Evolutionary conservation across 148 eudicot species (phyloP), one percentile per base, ranked within the genome.

Genomic region (Vaccinium darrowii): DNA sequence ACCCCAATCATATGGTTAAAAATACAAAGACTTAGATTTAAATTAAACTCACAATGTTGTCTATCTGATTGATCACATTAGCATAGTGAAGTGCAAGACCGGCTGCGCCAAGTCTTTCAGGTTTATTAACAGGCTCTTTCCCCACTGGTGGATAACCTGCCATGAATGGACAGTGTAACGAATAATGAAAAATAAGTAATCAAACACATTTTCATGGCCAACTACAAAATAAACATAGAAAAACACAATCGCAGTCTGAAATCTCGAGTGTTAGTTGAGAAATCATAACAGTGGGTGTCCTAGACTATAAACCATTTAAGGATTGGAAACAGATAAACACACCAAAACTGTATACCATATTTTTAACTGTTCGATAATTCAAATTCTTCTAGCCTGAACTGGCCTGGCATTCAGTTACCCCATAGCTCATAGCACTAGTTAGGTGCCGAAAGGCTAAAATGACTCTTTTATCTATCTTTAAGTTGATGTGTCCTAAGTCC

Each of bases 21-120:
- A 77, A 25, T 15, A 43, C 33, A 43, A 76, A 30, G 58, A 82
- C 54, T 47, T 12, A 3, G 2, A 49, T 51, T 16, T 39, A 58
- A 79, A 49, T 36, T 60, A 53, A 78, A 91, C 99, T 93, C 84
- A 96, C 99, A 89, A 96, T 90, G 91, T 90, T 95, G 87, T 96
- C 96, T 49, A 96, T 95, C 87, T 96, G 99, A 85, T 91, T 93
- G 79, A 94, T 90, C 86, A 93, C 53, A 85, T 96, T 95, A 76
- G 99, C 98, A 86, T 96, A 96, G 86, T 96, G 99, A 84, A 95
- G 90, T 82, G 98, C 95, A 80, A 96, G 98, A 85, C 99, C 99
- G 86, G 96, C 93, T 86, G 78, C 85, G 50, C 99, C 98, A 74
- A 96, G 91, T 87, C 95, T 90, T 86, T 89, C 94, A 72, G 85